Base-by-base conservation (phyloP, 345 rosid species). In the Microcos paniculata region DNA sequence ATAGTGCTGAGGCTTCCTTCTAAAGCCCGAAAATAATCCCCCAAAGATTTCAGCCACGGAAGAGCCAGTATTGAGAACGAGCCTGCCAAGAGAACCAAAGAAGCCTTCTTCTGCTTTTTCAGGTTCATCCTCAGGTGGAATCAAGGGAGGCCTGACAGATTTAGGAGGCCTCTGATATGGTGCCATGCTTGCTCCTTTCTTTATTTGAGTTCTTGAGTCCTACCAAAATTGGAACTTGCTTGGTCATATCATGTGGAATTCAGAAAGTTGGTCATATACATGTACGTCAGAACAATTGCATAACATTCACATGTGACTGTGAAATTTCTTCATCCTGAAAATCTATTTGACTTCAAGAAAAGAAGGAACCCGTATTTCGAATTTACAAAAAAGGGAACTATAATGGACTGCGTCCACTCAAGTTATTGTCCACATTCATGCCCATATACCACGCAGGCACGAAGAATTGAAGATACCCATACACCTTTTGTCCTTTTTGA, bases 31-130 rank as follows among this genome's bases (percentile, higher is more conserved):
- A 78, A 90, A 76, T 21, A 87, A 14, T 58, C 87, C 87, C 71
- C 85, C 87, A 16, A 85, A 77, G 63, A 90, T 78, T 58, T 87
- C 90, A 15, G 91, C 87, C 66, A 90, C 82, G 8, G 94, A 84
- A 48, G 98, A 88, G 72, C 94, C 91, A 21, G 93, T 86, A 85
- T 88, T 86, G 69, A 86, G 76, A 23, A 90, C 88, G 4, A 91
- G 90, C 78, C 85, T 96, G 61, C 93, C 94, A 23, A 94, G 70
- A 26, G 94, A 92, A 76, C 91, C 85, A 24, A 96, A 88, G 65
- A 91, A 80, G 53, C 98, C 93, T 24, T 88, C 97, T 45, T 90
- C 94, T 31, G 63, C 77, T 64, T 81, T 85, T 26, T 87, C 92
- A 14, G 87, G 82, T 82, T 92, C 98, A 45, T 84, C 83, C 73